Evolutionary conservation across 805 yeast genomes (phyloP).

Genomic region (Yarrowia deformans): DNA sequence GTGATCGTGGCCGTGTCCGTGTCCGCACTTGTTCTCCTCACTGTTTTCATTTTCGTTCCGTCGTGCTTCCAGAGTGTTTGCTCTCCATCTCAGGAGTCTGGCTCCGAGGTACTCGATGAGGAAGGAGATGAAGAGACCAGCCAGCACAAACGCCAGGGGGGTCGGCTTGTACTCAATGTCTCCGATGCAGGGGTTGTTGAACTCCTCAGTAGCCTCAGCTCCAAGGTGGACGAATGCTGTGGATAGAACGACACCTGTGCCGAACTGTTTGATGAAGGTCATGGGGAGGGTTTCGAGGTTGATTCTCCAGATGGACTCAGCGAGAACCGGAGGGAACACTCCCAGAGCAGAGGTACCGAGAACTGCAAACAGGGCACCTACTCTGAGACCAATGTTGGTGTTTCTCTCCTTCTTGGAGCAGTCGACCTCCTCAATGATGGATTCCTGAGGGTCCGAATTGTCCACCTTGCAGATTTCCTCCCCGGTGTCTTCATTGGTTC

Average conservation of each 20-base stretch:
- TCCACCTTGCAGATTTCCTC: slow-evolving; percentile 35
- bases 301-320: slow-evolving; percentile 35
- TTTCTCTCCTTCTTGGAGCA: slow-evolving; percentile 32
- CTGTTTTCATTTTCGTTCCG: slow-evolving; percentile 11
- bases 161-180: slow-evolving; percentile 63
- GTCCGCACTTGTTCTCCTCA: slow-evolving; percentile 8
- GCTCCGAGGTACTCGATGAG: slow-evolving; percentile 61
- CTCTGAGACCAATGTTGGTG: slow-evolving; percentile 29
- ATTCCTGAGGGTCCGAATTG: slow-evolving; percentile 28
- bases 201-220: slow-evolving; percentile 69
- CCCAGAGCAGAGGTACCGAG: slow-evolving; percentile 36
- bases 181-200: slow-evolving; percentile 66
- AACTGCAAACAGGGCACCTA: slow-evolving; percentile 33
- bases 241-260: slow-evolving; percentile 83
- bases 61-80: slow-evolving; percentile 39
- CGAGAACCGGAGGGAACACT: slow-evolving; percentile 32
- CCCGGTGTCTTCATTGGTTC: slow-evolving; percentile 28
- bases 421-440: slow-evolving; percentile 22
- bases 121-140: slow-evolving; percentile 58
- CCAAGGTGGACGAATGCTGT: slow-evolving; percentile 81
- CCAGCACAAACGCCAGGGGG: slow-evolving; percentile 56
- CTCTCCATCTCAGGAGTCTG: slow-evolving; percentile 32
- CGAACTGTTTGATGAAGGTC: slow-evolving; percentile 58
- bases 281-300: slow-evolving; percentile 33
- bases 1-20: slow-evolving; percentile 5